These are phyloP conservation scores for Nannizzia gypsea DNA, from an alignment of 2,329 filamentous ascomycete genomes.

Conservation along the genomic window DNA sequence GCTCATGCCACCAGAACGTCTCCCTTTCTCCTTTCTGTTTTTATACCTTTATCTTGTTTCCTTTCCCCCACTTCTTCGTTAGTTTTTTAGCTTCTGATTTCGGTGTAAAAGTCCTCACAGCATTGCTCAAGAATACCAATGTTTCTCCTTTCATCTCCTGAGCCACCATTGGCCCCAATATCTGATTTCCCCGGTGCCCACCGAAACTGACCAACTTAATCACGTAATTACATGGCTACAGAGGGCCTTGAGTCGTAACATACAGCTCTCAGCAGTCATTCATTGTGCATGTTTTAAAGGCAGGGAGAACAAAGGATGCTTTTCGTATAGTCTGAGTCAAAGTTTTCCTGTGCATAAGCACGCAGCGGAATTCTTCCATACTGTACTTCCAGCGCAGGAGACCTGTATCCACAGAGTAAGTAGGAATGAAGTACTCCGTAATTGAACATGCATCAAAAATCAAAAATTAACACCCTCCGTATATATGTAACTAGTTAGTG, in stretches of 20 bases:
- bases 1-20: background rate
- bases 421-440: too few species aligned
- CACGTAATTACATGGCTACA: background rate
- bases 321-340: background rate
- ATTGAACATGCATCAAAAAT: too few species aligned
- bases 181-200: too few species aligned
- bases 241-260: background rate
- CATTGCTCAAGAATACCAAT: too few species aligned
- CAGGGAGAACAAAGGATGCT: background rate
- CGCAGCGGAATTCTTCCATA: background rate
- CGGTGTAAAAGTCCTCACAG: background rate
- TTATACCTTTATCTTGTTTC: background rate
- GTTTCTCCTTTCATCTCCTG: background rate
- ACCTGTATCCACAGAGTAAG: background rate
- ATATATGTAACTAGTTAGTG: background rate
- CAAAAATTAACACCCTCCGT: too few species aligned
- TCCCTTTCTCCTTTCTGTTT: background rate
- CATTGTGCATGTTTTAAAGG: background rate
- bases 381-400: background rate
- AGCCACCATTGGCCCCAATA: too few species aligned
- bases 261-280: background rate
- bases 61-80: background rate
- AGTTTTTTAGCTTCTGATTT: background rate
- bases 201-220: background rate
- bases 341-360: background rate